Percentiles rank a stretch among this genome's conserved stretches.
Conservation (phyloP, 768 basidiomycete genomes). For the Collybia sordida region DNA sequence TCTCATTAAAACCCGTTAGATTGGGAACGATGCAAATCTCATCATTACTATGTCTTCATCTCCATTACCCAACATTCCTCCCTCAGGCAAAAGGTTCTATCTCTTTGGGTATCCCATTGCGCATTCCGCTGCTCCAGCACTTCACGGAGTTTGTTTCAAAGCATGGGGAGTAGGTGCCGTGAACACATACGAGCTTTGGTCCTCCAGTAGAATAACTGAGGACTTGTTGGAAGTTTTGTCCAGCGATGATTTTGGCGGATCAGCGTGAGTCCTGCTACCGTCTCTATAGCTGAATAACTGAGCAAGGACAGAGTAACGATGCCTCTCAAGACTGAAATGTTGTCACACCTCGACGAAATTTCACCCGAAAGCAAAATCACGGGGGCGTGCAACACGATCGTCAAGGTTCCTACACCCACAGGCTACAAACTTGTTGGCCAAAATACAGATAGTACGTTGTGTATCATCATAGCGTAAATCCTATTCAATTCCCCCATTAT, state of each 20-base stretch:
- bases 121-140: slow-evolving; percentile 29
- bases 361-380: slow-evolving; percentile 29
- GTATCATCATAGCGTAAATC: not conserved
- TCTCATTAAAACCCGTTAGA: not conserved
- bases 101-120: slow-evolving; percentile 36
- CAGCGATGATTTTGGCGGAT: slow-evolving; percentile 27
- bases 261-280: slow-evolving; percentile 23
- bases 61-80: not conserved
- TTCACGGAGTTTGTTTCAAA: slow-evolving; percentile 31
- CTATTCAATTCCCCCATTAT: not conserved
- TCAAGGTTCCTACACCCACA: slow-evolving; percentile 25
- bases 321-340: slow-evolving; percentile 32
- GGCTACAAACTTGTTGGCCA: slow-evolving; percentile 31
- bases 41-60: slow-evolving; percentile 1
- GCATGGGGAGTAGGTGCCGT: slow-evolving; percentile 14
- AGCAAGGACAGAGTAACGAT: slow-evolving; percentile 28
- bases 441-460: slow-evolving; percentile 31
- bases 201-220: slow-evolving; percentile 31
- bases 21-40: not conserved
- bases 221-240: slow-evolving; percentile 22
- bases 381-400: slow-evolving; percentile 34
- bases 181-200: slow-evolving; percentile 26
- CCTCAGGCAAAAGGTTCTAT: slow-evolving; percentile 3
- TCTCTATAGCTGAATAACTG: not conserved
- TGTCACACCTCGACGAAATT: slow-evolving; percentile 30